Evolutionary conservation across 352 stramenopile species (phyloP).

Genomic region (Pythium myriotylum): DNA sequence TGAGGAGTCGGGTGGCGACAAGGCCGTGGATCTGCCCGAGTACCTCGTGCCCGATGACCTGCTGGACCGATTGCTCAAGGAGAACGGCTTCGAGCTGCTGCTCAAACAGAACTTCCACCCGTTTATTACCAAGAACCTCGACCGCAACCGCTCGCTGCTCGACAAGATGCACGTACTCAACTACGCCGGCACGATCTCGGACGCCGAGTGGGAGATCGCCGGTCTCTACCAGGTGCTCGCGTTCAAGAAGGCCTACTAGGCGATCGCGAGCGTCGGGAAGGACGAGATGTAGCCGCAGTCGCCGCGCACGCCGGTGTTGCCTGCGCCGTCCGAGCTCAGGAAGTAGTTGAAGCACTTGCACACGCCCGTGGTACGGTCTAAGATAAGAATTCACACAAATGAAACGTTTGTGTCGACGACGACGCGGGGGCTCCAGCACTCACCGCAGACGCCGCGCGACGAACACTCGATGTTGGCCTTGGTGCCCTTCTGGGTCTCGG

Average conservation of each 20-base stretch:
- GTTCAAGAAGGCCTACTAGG: slow-evolving; percentile 83
- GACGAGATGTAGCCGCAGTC: slow-evolving; percentile 91
- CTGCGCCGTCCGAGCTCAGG: slow-evolving; percentile 72
- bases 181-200: slow-evolving; percentile 78
- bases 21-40: slow-evolving; percentile 89
- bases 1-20: slow-evolving; percentile 59
- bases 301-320: slow-evolving; percentile 75
- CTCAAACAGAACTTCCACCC: slow-evolving; percentile 87
- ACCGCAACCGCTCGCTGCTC: slow-evolving; percentile 68
- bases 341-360: slow-evolving; percentile 81
- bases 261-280: slow-evolving; percentile 49
- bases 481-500: slow-evolving; percentile 54
- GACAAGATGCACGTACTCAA: slow-evolving; percentile 90
- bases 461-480: slow-evolving; percentile 84
- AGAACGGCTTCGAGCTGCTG: slow-evolving; percentile 78
- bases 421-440: background rate
- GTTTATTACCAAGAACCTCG: slow-evolving; percentile 77
- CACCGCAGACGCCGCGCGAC: slow-evolving; percentile 71
- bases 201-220: slow-evolving; percentile 87
- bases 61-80: slow-evolving; percentile 58
- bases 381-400: background rate
- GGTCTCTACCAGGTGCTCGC: slow-evolving; percentile 86
- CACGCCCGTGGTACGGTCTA: slow-evolving; percentile 62
- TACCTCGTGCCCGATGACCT: slow-evolving; percentile 90
- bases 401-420: background rate